Conservation (phyloP, 108 stramenopile species). For the Fistulifera pelliculosa region DNA sequence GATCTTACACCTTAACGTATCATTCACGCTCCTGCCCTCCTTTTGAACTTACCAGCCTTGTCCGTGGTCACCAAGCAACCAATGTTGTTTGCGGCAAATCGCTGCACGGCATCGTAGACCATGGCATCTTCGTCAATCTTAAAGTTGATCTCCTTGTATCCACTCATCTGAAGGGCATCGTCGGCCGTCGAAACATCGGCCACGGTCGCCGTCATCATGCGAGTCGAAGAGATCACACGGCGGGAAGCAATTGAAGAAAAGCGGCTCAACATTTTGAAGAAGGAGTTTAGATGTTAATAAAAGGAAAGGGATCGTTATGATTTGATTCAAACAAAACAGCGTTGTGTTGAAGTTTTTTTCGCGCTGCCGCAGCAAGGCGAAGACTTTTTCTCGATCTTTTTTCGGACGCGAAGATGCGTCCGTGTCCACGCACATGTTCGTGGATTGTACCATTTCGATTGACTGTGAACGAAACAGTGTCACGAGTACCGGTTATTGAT, state of each 20-base stretch:
- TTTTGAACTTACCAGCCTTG: constrained; percentile 38
- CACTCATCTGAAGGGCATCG: constrained; percentile 70
- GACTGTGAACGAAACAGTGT: too few species aligned
- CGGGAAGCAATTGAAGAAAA: background rate
- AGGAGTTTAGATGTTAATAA: too few species aligned
- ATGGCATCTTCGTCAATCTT: constrained; percentile 68
- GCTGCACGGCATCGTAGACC: constrained; percentile 88
- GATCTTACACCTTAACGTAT: background rate
- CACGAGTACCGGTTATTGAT: too few species aligned
- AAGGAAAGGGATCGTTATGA: too few species aligned
- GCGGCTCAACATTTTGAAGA: too few species aligned
- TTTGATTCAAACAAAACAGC: too few species aligned
- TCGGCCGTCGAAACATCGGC: constrained; percentile 59
- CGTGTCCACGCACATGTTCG: too few species aligned
- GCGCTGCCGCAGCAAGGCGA: too few species aligned
- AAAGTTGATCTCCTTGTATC: constrained; percentile 84
- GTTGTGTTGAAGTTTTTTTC: too few species aligned
- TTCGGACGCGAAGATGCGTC: too few species aligned
- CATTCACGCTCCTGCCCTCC: background rate
- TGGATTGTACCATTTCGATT: too few species aligned
- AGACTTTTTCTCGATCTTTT: too few species aligned
- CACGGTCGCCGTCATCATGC: constrained; percentile 17
- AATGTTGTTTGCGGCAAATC: constrained; percentile 87
- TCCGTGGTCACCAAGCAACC: constrained; percentile 82
- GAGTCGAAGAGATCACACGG: background rate